phyloP scores from a whole-genome alignment of 495 filamentous ascomycete species.

The Penicillium roqueforti region DNA sequence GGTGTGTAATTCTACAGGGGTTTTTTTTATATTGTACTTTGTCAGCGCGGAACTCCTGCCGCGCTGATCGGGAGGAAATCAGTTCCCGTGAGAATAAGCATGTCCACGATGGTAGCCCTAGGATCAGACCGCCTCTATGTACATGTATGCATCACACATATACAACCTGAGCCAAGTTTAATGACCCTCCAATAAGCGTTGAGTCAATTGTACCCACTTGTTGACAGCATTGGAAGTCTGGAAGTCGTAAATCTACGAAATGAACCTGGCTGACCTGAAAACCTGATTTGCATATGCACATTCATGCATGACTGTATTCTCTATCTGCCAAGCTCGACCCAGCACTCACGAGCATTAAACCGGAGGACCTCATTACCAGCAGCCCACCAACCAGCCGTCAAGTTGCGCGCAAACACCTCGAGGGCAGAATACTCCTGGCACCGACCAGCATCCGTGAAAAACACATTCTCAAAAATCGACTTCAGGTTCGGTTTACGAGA shows the following conservation, averaged over 20 bases:
- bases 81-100: neutral
- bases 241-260: neutral
- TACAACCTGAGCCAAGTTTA: neutral
- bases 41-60: neutral
- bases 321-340: conserved; percentile 38
- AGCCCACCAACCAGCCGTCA: conserved; percentile 83
- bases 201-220: neutral
- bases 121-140: neutral
- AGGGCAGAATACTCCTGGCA: conserved; percentile 56
- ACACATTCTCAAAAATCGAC: conserved; percentile 48
- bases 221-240: neutral
- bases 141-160: neutral
- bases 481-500: conserved; percentile 81
- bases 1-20: no score
- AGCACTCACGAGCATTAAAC: conserved; percentile 69
- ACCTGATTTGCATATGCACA: neutral
- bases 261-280: neutral
- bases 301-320: neutral
- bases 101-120: no score
- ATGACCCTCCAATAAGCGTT: neutral
- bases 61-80: neutral
- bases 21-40: neutral
- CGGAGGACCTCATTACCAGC: conserved; percentile 85
- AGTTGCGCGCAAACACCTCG: conserved; percentile 83
- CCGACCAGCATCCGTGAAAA: conserved; percentile 23